phyloP scores from a whole-genome alignment of 345 rosid species.

The Jatropha curcas region DNA sequence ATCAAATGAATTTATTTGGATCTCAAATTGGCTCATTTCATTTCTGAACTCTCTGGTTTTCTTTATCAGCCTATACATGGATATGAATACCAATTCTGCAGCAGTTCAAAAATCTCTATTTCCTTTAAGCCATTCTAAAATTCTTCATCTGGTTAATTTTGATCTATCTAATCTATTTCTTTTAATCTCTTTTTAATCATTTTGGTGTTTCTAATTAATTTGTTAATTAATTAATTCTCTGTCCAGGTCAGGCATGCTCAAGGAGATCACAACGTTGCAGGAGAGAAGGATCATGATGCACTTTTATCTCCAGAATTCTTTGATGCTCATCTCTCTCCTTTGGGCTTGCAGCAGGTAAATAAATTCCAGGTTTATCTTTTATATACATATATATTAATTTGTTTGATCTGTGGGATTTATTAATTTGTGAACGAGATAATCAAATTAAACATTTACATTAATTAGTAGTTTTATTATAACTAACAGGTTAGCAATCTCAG shows the following conservation, averaged over 20 bases:
- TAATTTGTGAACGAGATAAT: no score
- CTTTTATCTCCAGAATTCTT: conserved; percentile 52
- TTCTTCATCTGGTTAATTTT: conserved; percentile 48
- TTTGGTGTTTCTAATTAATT: not conserved
- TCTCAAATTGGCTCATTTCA: no score
- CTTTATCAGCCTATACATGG: not conserved
- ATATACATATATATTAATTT: not conserved
- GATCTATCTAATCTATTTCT: not conserved
- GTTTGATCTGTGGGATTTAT: not conserved
- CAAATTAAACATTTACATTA: no score
- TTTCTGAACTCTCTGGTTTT: no score
- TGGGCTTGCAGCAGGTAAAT: conserved; percentile 56
- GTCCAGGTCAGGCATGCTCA: conserved; percentile 72
- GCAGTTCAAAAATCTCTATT: conserved; percentile 28
- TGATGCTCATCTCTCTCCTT: conserved; percentile 60
- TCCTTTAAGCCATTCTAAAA: conserved; percentile 50
- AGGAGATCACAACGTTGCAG: conserved; percentile 65
- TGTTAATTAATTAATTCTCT: not conserved
- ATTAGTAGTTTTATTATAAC: not conserved
- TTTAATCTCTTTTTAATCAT: not conserved
- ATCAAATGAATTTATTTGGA: no score
- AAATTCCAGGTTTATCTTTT: not conserved
- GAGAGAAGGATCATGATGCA: conserved; percentile 40
- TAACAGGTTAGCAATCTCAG: conserved; percentile 44
- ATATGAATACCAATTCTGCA: conserved; percentile 38